A percentile compares a stretch with the other conserved stretches of the same genome.
Evolutionary conservation across 2,329 filamentous ascomycete genomes (phyloP).

Genomic region (Leptographium radiaticola): DNA sequence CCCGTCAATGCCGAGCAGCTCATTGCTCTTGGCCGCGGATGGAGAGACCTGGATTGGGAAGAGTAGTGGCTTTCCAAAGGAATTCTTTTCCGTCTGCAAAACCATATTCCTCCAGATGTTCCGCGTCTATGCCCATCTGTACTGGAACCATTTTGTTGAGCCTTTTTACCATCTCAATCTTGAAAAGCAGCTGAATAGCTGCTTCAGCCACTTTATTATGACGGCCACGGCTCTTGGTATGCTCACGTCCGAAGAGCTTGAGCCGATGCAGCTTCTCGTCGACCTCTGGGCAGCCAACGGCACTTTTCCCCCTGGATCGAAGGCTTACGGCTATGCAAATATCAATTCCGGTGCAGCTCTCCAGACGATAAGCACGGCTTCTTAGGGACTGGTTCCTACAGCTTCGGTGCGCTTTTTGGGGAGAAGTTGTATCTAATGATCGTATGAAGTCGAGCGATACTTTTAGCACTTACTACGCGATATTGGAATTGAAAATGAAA

Average conservation of each 20-base stretch:
- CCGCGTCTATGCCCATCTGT: slow-evolving; percentile 92
- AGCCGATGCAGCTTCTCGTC: slow-evolving; percentile 91
- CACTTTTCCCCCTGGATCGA: slow-evolving; percentile 64
- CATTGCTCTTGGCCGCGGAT: slow-evolving; percentile 20
- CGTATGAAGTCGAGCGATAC: no score
- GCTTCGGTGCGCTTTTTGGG: no score
- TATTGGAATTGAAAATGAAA: no score
- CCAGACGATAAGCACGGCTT: no score
- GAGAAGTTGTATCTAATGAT: no score
- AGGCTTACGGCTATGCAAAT: slow-evolving; percentile 52
- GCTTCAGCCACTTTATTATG: slow-evolving; percentile 74
- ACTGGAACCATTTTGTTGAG: slow-evolving; percentile 87
- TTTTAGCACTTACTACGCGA: no score
- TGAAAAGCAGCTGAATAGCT: slow-evolving; percentile 73
- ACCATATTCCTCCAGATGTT: slow-evolving; percentile 97
- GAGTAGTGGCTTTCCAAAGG: slow-evolving; percentile 80
- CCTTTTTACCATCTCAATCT: slow-evolving; percentile 74
- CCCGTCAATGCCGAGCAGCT: slow-evolving; percentile 14
- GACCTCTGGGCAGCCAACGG: slow-evolving; percentile 86
- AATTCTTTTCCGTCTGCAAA: slow-evolving; percentile 83
- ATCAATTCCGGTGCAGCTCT: slow-evolving; percentile 19
- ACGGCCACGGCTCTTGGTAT: slow-evolving; percentile 72
- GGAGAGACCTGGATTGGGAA: slow-evolving; percentile 62
- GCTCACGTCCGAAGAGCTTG: slow-evolving; percentile 77
- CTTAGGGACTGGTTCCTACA: no score